These are phyloP conservation scores for Debaryomyces robertsiae DNA, from an alignment of 1,139 yeast species.

Conservation along the genomic window DNA sequence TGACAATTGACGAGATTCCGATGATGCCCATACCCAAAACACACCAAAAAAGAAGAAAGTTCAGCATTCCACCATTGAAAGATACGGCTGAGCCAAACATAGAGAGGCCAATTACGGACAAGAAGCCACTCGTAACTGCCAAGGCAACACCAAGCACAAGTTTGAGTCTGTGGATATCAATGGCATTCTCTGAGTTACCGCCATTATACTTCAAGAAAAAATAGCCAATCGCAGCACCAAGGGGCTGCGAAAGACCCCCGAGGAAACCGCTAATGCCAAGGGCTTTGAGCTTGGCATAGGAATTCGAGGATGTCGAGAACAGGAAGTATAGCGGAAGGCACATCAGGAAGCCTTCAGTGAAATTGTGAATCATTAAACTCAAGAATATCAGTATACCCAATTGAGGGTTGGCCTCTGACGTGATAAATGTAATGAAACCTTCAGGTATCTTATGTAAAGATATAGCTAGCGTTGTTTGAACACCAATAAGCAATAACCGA, in stretches of 20 bases:
- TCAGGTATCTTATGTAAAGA: constrained; percentile 92
- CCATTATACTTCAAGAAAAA: constrained; percentile 49
- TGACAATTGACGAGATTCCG: constrained; percentile 28
- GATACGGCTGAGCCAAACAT: constrained; percentile 81
- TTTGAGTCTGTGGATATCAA: constrained; percentile 37
- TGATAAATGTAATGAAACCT: constrained; percentile 85
- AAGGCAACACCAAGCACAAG: constrained; percentile 64
- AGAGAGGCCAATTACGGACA: constrained; percentile 76
- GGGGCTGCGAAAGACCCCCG: constrained; percentile 86
- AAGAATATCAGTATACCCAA: constrained; percentile 81
- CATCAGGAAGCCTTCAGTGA: constrained; percentile 95
- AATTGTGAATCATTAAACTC: constrained; percentile 84
- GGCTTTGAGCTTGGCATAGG: constrained; percentile 60
- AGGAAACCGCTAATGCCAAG: constrained; percentile 63
- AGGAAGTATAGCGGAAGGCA: constrained; percentile 87
- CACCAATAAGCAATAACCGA: constrained; percentile 76
- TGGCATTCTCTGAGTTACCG: constrained; percentile 33
- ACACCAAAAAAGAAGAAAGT: constrained; percentile 55
- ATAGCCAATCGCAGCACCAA: constrained; percentile 81
- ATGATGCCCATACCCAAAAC: constrained; percentile 48
- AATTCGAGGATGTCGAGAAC: constrained; percentile 26
- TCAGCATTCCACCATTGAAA: constrained; percentile 61
- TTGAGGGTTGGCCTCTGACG: constrained; percentile 70
- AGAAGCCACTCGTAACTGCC: constrained; percentile 80
- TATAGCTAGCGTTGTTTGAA: constrained; percentile 87